These are phyloP conservation scores for Rhododendron mucronatum DNA, from an alignment of 148 eudicot genomes.

Conservation along the genomic window DNA sequence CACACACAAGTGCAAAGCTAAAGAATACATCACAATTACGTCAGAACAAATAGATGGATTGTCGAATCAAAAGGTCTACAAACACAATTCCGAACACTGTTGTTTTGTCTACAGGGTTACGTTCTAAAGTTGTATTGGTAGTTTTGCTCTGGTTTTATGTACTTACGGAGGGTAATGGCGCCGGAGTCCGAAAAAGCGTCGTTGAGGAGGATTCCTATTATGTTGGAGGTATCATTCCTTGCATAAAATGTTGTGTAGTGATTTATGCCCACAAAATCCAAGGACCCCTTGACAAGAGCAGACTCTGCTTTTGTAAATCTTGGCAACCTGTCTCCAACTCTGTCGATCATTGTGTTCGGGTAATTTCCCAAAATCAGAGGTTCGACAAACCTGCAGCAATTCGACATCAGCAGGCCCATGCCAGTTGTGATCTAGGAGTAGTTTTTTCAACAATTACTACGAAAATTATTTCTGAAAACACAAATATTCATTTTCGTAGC, in stretches of 20 bases:
- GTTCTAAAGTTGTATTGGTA: not conserved
- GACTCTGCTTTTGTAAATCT: slow-evolving; percentile 39
- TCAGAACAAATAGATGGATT: not conserved
- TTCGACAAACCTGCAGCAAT: slow-evolving; percentile 47
- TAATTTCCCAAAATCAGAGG: slow-evolving; percentile 60
- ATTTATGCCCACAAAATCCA: slow-evolving; percentile 92
- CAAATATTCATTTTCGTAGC: no score
- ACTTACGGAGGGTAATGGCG: slow-evolving; percentile 58
- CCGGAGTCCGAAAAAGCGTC: slow-evolving; percentile 68
- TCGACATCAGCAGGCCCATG: not conserved
- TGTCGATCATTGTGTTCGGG: slow-evolving; percentile 47
- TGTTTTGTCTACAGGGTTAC: not conserved
- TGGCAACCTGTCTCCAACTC: slow-evolving; percentile 57
- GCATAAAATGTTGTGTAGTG: slow-evolving; percentile 88
- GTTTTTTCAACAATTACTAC: no score
- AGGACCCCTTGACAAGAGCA: slow-evolving; percentile 60
- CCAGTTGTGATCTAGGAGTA: no score
- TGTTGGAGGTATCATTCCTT: slow-evolving; percentile 34
- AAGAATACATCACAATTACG: not conserved
- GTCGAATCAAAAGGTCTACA: not conserved
- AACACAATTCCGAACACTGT: not conserved
- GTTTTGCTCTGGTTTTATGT: not conserved
- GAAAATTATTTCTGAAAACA: not conserved
- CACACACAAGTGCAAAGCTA: not conserved
- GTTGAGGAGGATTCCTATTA: slow-evolving; percentile 43